Conservation (phyloP, 345 rosid genomes). For the Mallotus nudiflorus region DNA sequence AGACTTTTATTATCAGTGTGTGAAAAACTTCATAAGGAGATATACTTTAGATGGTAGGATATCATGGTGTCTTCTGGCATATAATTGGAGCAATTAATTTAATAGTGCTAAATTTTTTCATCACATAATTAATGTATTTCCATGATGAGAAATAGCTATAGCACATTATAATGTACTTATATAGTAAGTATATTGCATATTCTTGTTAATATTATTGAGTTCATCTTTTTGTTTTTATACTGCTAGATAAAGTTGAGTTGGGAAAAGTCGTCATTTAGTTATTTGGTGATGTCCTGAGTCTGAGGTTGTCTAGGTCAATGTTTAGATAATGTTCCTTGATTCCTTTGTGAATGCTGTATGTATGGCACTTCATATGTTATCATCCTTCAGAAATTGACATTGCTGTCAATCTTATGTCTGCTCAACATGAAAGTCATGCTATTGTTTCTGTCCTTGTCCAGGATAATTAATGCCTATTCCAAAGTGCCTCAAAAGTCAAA, state of each 20-base stretch:
- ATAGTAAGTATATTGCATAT: background rate
- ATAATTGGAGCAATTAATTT: background rate
- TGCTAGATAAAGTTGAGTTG: background rate
- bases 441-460: constrained; percentile 30
- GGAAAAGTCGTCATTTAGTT: too few relatives aligned
- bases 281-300: too few relatives aligned
- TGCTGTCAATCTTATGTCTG: too few relatives aligned
- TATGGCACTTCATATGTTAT: too few relatives aligned
- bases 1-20: too few relatives aligned
- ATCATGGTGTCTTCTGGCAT: background rate
- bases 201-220: background rate
- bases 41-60: background rate
- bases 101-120: background rate
- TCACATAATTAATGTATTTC: background rate
- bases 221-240: background rate
- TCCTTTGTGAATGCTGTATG: too few relatives aligned
- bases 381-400: too few relatives aligned
- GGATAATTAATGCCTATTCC: constrained; percentile 84
- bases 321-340: too few relatives aligned
- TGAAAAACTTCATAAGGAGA: background rate
- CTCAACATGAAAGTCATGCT: background rate
- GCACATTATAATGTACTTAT: background rate
- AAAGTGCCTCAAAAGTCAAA: constrained; percentile 80
- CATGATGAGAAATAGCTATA: background rate
- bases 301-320: too few relatives aligned